These are phyloP conservation scores for Rhizoclosmatium globosum DNA, from an alignment of 192 early-diverging fungal species.

Conservation along the genomic window DNA sequence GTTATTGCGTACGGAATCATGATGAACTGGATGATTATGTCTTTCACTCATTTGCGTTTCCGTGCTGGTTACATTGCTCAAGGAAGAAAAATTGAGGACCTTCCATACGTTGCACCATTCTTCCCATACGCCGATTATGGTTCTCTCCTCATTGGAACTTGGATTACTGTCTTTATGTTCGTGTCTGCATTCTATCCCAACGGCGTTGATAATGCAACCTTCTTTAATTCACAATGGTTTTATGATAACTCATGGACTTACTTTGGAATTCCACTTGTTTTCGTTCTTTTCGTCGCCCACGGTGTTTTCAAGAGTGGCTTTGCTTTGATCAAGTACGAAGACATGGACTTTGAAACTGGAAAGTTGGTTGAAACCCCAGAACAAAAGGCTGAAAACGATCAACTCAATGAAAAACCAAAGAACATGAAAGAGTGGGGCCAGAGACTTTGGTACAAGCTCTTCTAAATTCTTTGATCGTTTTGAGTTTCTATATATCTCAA, in stretches of 20 bases:
- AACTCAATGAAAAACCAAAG: conserved; percentile 13
- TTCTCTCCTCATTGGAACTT: conserved; percentile 17
- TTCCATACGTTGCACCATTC: conserved; percentile 27
- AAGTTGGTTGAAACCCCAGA: conserved; percentile 15
- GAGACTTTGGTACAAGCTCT: conserved; percentile 26
- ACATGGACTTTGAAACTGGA: conserved; percentile 35
- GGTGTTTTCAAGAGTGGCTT: background rate
- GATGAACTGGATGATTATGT: conserved; percentile 34
- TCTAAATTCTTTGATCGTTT: background rate
- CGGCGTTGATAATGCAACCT: background rate
- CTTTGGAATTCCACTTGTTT: conserved; percentile 22
- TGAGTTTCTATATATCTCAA: too few species aligned
- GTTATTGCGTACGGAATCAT: conserved; percentile 34
- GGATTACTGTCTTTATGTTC: conserved; percentile 18
- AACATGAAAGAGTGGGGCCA: conserved; percentile 20
- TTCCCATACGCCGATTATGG: conserved; percentile 20
- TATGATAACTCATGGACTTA: conserved; percentile 25
- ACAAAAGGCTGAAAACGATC: conserved; percentile 11
- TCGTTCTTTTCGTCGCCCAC: conserved; percentile 21
- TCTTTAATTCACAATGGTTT: conserved; percentile 20
- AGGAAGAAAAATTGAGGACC: conserved; percentile 13
- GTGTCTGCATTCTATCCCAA: conserved; percentile 12
- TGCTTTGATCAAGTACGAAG: conserved; percentile 13
- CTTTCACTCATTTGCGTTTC: conserved; percentile 32
- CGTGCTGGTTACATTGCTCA: conserved; percentile 24